A percentile compares a stretch with the other conserved stretches of the same genome.
Conservation (phyloP, 2,329 filamentous ascomycete species). For the Purpureocillium lavendulum region DNA sequence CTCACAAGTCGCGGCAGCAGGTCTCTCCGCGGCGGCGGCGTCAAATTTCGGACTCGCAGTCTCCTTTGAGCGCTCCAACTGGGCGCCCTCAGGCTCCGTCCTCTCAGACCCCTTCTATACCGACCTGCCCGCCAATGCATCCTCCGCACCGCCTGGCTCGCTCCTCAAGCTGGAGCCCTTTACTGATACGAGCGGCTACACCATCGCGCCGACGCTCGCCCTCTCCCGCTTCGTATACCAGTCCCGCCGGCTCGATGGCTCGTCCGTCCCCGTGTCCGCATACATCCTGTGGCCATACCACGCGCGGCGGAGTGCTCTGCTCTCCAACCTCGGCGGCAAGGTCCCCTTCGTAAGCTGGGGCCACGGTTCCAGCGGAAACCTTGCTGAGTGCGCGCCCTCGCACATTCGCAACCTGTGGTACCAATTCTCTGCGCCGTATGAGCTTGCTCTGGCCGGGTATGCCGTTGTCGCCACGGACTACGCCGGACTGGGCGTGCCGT, state of each 20-base stretch:
- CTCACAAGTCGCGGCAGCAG: constrained; percentile 13
- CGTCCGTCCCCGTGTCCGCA: constrained; percentile 36
- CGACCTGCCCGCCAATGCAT: constrained; percentile 12
- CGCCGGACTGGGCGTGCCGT: constrained; percentile 31
- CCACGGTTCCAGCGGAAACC: constrained; percentile 35
- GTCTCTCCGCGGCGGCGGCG: constrained; percentile 10
- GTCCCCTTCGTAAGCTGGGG: constrained; percentile 27
- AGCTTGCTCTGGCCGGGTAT: constrained; percentile 31
- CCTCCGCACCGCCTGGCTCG: constrained; percentile 20
- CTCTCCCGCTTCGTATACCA: constrained; percentile 41
- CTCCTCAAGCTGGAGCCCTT: constrained; percentile 29
- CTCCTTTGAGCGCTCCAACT: constrained; percentile 20
- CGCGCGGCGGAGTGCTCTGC: not conserved
- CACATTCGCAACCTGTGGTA: constrained; percentile 31
- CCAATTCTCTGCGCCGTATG: constrained; percentile 27
- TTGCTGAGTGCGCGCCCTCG: constrained; percentile 29
- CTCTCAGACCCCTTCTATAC: constrained; percentile 31
- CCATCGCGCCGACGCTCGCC: constrained; percentile 29
- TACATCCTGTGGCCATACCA: constrained; percentile 40
- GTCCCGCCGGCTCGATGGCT: constrained; percentile 34
- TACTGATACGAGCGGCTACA: constrained; percentile 28
- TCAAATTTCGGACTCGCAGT: constrained; percentile 13
- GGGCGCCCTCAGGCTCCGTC: constrained; percentile 20
- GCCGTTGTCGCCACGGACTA: constrained; percentile 36
- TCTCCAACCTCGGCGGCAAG: not conserved